Evolutionary conservation across 345 rosid genomes (phyloP), one percentile per base, ranked within the genome.

Genomic region (Lenwebbia sp.): DNA sequence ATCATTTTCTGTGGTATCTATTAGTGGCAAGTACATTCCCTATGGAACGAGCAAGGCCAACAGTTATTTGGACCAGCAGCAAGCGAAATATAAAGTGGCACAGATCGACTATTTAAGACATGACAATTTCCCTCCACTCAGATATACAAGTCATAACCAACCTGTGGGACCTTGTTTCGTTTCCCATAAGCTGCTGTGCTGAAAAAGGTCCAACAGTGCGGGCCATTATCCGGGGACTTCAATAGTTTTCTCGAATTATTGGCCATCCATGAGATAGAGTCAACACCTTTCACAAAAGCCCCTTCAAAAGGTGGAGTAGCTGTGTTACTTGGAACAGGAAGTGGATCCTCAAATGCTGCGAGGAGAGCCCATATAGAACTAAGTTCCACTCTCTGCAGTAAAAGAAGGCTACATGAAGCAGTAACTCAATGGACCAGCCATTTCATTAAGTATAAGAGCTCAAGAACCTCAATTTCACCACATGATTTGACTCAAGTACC

Each of bases 221-320:
- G 94, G 83, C 90, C 76, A 33, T 83, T 88, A 30, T 83, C 87
- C 30, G 76, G 85, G 76, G 92, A 86, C 82, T 78, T 87, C 54
- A 82, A 82, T 86, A 97, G 95, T 90, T 96, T 97, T 86, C 89
- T 90, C 3, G 98, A 90, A 92, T 97, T 94, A 89, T 96, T 93
- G 58, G 94, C 98, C 98, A 96, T 95, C 99, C 99, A 96, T 74
- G 98, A 97, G 82, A 96, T 70, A 26, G 98, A 93, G 86, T 94
- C 96, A 19, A 93, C 90, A 84, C 97, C 98, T 89, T 92, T 95
- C 62, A 96, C 97, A 89, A 95, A 96, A 65, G 98, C 98, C 87
- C 99, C 99, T 90, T 97, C 96, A 78, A 97, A 88, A 47, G 83
- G 87, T 50, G 82, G 92, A 83, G 89, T 82, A 62, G 87, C 88